A percentile compares a stretch with the other conserved stretches of the same genome.
Evolutionary conservation across 371 early-diverging fungal species (phyloP).

Genomic region (Mortierella sp.): DNA sequence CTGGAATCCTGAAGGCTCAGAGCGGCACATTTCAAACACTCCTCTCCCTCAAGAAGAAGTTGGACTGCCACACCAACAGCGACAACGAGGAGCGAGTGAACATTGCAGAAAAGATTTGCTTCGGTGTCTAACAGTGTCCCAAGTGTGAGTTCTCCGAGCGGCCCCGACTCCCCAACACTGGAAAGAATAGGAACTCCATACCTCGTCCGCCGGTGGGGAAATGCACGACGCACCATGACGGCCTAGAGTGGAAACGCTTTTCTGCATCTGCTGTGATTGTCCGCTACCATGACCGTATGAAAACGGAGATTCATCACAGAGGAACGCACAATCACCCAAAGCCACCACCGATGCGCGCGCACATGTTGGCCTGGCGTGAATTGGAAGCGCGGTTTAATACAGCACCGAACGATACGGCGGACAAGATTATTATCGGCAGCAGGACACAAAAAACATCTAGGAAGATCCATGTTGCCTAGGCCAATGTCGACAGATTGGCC

Average conservation of each 20-base stretch:
- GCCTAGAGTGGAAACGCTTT: not conserved
- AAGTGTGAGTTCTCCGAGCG: constrained; percentile 4
- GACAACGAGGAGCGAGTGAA: constrained; percentile 2
- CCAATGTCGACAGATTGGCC: no score
- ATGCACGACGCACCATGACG: not conserved
- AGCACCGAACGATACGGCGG: not conserved
- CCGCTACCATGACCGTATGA: not conserved
- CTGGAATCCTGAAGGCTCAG: not conserved
- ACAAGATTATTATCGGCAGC: not conserved
- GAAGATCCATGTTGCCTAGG: no score
- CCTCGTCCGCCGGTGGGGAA: constrained; percentile 8
- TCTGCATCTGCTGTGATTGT: constrained; percentile 5
- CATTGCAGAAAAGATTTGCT: constrained; percentile 8
- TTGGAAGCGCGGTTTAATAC: not conserved
- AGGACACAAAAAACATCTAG: no score
- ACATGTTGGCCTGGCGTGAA: constrained; percentile 3
- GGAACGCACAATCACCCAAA: constrained; percentile 6
- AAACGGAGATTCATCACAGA: constrained; percentile 1
- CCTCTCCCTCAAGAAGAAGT: not conserved
- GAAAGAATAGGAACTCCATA: not conserved
- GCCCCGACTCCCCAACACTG: not conserved
- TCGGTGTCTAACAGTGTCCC: constrained; percentile 1
- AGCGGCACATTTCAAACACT: not conserved
- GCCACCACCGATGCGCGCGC: not conserved
- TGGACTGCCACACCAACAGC: not conserved